These are phyloP conservation scores for Laburnicola sp. DNA, from an alignment of 2,329 filamentous ascomycete species.

Conservation along the genomic window DNA sequence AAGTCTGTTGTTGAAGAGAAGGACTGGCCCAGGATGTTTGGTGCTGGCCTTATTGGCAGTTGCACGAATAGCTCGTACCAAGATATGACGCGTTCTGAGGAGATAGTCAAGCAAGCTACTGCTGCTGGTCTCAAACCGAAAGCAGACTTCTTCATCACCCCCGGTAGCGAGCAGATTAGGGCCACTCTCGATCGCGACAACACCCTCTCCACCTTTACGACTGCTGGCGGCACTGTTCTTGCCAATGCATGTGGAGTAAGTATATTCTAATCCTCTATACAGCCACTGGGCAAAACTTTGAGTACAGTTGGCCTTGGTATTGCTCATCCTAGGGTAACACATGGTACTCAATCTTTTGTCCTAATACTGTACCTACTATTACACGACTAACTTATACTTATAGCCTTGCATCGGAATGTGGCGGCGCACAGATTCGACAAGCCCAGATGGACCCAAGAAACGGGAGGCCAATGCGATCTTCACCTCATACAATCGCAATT, in stretches of 20 bases:
- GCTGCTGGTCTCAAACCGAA: constrained; percentile 33
- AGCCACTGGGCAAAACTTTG: too few relatives aligned
- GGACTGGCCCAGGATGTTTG: constrained; percentile 37
- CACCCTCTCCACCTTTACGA: constrained; percentile 81
- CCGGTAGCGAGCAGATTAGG: constrained; percentile 77
- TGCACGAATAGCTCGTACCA: constrained; percentile 47
- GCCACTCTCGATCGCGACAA: constrained; percentile 89
- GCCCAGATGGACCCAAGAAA: constrained; percentile 81
- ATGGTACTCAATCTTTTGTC: too few relatives aligned
- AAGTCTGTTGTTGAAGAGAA: constrained; percentile 28
- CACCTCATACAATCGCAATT: constrained; percentile 98
- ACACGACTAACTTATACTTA: too few relatives aligned
- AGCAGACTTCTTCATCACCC: constrained; percentile 37
- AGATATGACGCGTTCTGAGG: constrained; percentile 37
- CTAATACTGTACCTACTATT: too few relatives aligned
- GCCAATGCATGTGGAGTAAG: constrained; percentile 92
- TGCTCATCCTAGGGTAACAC: too few relatives aligned
- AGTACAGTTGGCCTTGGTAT: too few relatives aligned
- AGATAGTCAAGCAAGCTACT: constrained; percentile 36
- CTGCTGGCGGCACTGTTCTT: constrained; percentile 83
- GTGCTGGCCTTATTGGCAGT: constrained; percentile 39
- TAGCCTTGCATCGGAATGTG: constrained; percentile 91
- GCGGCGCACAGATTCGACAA: constrained; percentile 75
- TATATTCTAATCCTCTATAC: too few relatives aligned
- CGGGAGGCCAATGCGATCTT: constrained; percentile 92